Conservation (phyloP, 495 filamentous ascomycete species). For the Hapsidospora chrysogenum region DNA sequence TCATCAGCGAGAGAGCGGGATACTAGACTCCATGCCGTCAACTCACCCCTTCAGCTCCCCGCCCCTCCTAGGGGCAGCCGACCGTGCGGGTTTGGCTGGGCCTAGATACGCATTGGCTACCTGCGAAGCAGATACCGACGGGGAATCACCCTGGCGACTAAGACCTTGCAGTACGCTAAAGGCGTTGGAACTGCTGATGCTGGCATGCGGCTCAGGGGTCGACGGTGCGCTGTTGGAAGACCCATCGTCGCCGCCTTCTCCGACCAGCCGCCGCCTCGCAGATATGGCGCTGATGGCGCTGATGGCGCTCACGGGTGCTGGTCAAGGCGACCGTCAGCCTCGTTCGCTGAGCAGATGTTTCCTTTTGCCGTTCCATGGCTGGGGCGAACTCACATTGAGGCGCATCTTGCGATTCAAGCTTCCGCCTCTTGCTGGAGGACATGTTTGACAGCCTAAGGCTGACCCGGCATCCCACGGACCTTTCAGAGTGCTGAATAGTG, state of each 20-base stretch:
- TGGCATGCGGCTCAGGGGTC: not conserved
- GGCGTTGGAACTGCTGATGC: conserved; percentile 3
- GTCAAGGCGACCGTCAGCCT: too few relatives aligned
- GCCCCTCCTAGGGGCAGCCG: too few relatives aligned
- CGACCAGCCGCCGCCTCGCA: conserved; percentile 1
- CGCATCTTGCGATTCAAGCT: not conserved
- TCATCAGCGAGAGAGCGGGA: too few relatives aligned
- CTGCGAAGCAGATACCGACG: not conserved
- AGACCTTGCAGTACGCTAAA: conserved; percentile 4
- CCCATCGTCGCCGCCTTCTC: not conserved
- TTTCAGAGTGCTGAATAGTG: too few relatives aligned
- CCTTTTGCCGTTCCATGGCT: too few relatives aligned
- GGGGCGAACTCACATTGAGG: not conserved
- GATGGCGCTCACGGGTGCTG: too few relatives aligned
- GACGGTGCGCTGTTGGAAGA: not conserved
- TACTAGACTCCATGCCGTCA: too few relatives aligned
- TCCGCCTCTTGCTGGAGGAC: conserved; percentile 2
- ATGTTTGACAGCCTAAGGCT: conserved; percentile 1
- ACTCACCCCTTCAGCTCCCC: too few relatives aligned
- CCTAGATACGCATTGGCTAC: too few relatives aligned
- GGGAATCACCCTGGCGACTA: conserved; percentile 5
- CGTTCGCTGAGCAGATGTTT: too few relatives aligned
- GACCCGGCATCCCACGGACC: too few relatives aligned
- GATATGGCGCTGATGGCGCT: conserved; percentile 3
- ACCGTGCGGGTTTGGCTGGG: too few relatives aligned